Percentiles rank a stretch among this genome's conserved stretches.
Evolutionary conservation across 2,329 filamentous ascomycete species (phyloP).

Genomic region (Phaeoacremonium minimum): DNA sequence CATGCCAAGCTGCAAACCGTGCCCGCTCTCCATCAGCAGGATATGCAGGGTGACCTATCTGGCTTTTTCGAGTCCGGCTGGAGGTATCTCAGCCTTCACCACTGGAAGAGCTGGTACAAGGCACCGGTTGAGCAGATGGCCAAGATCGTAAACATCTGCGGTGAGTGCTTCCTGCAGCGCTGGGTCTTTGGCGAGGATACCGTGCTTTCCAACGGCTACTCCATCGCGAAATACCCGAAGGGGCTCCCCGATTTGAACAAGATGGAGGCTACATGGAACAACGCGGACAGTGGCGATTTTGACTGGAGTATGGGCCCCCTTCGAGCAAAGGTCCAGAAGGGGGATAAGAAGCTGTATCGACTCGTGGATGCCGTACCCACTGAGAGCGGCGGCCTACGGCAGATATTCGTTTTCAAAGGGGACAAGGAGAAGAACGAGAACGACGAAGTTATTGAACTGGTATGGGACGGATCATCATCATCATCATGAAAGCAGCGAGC

Average conservation of each 20-base stretch:
- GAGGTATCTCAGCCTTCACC: conserved; percentile 53
- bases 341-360: conserved; percentile 47
- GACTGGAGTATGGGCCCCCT: conserved; percentile 51
- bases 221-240: conserved; percentile 42
- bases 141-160: conserved; percentile 44
- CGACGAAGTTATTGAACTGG: conserved; percentile 44
- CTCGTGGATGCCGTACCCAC: conserved; percentile 37
- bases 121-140: conserved; percentile 46
- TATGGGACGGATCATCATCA: no score
- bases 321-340: conserved; percentile 24
- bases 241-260: conserved; percentile 27
- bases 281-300: conserved; percentile 40
- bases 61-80: conserved; percentile 58
- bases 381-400: conserved; percentile 38
- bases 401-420: conserved; percentile 47
- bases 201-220: conserved; percentile 55
- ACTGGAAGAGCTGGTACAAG: conserved; percentile 60
- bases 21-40: conserved; percentile 53
- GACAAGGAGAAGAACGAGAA: conserved; percentile 30
- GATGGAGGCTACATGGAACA: conserved; percentile 50
- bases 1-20: conserved; percentile 49
- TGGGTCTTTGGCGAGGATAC: conserved; percentile 42
- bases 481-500: no score
- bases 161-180: conserved; percentile 54
- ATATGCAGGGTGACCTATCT: conserved; percentile 48